Conservation (phyloP, 306 rosid genomes). For the Trifolium subterraneum region DNA sequence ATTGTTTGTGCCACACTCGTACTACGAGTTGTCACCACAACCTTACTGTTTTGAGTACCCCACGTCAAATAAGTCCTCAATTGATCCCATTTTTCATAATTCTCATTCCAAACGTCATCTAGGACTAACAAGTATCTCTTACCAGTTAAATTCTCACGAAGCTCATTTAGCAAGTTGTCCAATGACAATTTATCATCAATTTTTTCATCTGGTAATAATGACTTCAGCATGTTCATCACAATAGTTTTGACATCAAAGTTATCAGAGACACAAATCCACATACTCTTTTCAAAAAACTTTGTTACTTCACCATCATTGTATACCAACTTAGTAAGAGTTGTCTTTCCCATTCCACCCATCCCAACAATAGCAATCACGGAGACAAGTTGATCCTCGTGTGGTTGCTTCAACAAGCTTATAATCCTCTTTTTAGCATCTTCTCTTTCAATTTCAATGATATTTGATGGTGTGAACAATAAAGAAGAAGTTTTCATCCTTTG, state of each 20-base stretch:
- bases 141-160: neutral
- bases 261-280: neutral
- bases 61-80: too few species aligned
- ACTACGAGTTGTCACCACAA: slow-evolving; percentile 2
- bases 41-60: too few species aligned
- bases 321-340: slow-evolving; percentile 28
- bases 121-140: neutral
- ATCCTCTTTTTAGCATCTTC: neutral
- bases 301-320: neutral
- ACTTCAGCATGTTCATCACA: neutral
- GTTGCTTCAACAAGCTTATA: neutral
- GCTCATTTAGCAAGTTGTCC: neutral
- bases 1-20: neutral
- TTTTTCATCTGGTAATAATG: too few species aligned
- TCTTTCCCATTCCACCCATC: slow-evolving; percentile 39
- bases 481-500: neutral
- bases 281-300: neutral
- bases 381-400: neutral
- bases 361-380: slow-evolving; percentile 27
- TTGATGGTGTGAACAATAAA: neutral
- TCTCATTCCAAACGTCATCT: too few species aligned
- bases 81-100: too few species aligned
- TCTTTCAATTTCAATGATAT: slow-evolving; percentile 16
- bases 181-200: neutral
- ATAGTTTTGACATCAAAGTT: slow-evolving; percentile 17